Base-by-base conservation (phyloP, 1,284 basidiomycete genomes). In the Cutaneotrichosporon cavernicola region DNA sequence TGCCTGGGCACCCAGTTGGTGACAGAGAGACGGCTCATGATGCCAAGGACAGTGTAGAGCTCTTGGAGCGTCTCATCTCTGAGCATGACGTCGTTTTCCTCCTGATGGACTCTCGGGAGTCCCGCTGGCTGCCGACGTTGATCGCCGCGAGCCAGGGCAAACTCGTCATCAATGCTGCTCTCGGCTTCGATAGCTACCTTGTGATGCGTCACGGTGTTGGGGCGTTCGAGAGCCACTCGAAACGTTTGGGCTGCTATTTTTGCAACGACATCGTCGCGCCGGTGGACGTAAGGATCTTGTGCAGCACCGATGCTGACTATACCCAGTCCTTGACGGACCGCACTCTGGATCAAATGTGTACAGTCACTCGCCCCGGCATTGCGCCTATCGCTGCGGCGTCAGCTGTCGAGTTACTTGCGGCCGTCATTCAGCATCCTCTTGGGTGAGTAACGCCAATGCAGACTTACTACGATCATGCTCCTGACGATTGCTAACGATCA, bases 241-340 rank as follows among this genome's bases (percentile, higher is more conserved):
- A 18, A 14, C 61, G 47, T 5, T 81, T 97, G 26, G 96, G 96
- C 0, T 99, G 96, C 77, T 99, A 99, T 77, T 99, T 94, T 75
- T 99, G 97, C 81, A 98, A 97, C 71, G 97, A 99, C 72, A 91
- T 99, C 56, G 94, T 98, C 18, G 96, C 96, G 0, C 96, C 97
- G 1, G 86, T 90, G 30, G 95, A 98, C 77, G 95, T 96, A 75
- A 62, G 89, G 34, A 4, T 21, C 13, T 10, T 5, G 32, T 31
- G 14, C 14, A 10, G 18, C 30, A 34, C 14, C 5, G 18, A 32
- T 10, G 11, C 57, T 58, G 13, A 36, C 32, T 32, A 58, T n/a
- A 9, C 38, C 13, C 65, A 97, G 94, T 95, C 92, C 0, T 83
- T 98, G 56, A 90, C 91, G 0, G 95, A 99, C 75, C 85, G 95